These are phyloP conservation scores for Aspergillus aculeatus DNA, from an alignment of 2,329 filamentous ascomycete genomes.

Conservation along the genomic window DNA sequence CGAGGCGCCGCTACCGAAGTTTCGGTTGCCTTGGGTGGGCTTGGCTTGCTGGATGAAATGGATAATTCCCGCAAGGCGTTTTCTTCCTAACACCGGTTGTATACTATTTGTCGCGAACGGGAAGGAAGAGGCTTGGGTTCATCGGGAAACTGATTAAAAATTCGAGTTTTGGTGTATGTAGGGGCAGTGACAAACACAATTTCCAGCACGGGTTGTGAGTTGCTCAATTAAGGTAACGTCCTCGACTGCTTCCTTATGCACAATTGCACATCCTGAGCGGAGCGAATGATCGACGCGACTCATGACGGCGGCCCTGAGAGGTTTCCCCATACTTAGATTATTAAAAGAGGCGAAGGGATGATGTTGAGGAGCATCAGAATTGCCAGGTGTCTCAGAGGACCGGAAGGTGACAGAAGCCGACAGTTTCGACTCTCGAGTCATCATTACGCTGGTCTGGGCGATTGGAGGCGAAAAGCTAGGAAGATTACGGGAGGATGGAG, in stretches of 20 bases:
- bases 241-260: background rate
- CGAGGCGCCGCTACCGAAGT: background rate
- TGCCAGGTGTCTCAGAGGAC: background rate
- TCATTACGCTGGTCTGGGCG: background rate
- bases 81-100: background rate
- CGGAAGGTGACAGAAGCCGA: background rate
- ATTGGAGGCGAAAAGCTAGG: background rate
- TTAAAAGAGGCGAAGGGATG: background rate
- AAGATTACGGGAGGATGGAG: background rate
- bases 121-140: too few species aligned
- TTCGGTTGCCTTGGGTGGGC: background rate
- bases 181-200: too few species aligned
- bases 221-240: background rate
- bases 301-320: background rate
- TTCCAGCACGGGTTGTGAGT: too few species aligned
- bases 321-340: background rate
- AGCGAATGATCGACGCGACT: background rate
- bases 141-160: too few species aligned
- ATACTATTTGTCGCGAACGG: background rate
- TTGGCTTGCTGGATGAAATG: background rate
- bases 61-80: background rate
- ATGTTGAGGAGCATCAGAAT: background rate
- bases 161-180: too few species aligned
- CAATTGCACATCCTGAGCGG: background rate
- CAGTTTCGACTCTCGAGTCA: background rate